Base-by-base conservation (phyloP, 805 yeast species). In the Kodamaea leandrae region DNA sequence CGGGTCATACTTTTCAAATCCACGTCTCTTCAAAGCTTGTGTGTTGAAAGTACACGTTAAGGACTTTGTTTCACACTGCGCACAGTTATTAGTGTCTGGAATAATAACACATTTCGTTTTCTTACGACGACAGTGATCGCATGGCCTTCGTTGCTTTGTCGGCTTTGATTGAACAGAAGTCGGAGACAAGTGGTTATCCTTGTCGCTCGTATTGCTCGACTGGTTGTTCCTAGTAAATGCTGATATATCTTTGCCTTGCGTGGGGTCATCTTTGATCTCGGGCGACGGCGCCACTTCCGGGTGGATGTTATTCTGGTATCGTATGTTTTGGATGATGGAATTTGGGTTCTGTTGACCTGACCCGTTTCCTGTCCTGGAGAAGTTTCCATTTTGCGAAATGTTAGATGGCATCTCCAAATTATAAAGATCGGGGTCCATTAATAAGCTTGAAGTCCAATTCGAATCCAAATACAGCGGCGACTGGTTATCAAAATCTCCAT, bases 61-160 rank as follows among this genome's bases (percentile, higher is more conserved):
- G 6, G 82, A 81, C 55, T 80, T 85, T 24, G 81, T 67, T 54
- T 83, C 93, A 65, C 95, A 89, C 54, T 82, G 83, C 29, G 78
- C 79, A 63, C 95, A 89, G 50, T 75, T 77, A 39, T 73, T 66
- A 36, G 81, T 62, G 44, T 78, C 80, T 2, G 86, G 83, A 2
- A 76, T 69, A 50, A 81, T 68, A 18, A 86, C 82, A 67, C 97
- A 90, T 49, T 85, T 79, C 16, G 84, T 83, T 55, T 86, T 86
- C 36, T 90, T 71, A 43, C 89, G 68, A 30, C 95, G 71, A 60
- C 97, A 90, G 50, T 82, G 87, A 55, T 86, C 96, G 57, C 96
- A 89, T 1, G 95, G 91, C 25, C 79, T 64, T 16, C 76, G 63
- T 48, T 71, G 76, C 43, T 74, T 40, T 75, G 4, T 70, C 9